Conservation (phyloP, 345 rosid species). For the Eucalyptus pauciflora region DNA sequence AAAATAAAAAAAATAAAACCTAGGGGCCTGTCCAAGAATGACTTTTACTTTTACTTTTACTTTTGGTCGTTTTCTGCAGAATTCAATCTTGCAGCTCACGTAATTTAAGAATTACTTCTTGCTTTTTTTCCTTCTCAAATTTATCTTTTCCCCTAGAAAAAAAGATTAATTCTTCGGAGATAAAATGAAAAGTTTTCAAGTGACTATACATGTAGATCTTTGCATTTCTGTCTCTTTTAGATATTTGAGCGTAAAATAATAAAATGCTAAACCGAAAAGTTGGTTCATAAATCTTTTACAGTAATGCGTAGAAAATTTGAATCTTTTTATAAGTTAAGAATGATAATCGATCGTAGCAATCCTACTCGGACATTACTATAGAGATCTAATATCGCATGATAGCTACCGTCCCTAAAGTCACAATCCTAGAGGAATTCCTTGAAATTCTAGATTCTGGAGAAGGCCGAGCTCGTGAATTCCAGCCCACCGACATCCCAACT, state of each 20-base stretch:
- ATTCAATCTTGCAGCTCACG: background rate
- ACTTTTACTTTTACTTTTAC: background rate
- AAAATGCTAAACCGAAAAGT: background rate
- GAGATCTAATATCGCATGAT: background rate
- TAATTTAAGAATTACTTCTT: background rate
- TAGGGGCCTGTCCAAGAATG: background rate
- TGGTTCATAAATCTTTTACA: accelerated
- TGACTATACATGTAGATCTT: background rate
- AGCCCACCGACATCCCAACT: background rate
- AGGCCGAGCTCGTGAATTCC: background rate
- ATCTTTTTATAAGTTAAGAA: background rate
- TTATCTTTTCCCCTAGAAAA: background rate
- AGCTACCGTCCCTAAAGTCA: background rate
- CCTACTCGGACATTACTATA: too few relatives aligned
- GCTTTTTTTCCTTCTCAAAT: background rate
- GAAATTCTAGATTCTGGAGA: too few relatives aligned
- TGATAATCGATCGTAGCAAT: accelerated
- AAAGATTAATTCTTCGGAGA: background rate
- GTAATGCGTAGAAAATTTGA: background rate
- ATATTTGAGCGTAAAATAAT: background rate
- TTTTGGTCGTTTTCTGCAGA: background rate
- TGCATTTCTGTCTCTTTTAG: accelerated
- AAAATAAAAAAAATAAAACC: background rate
- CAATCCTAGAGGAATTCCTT: background rate
- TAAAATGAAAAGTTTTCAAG: background rate